phyloP scores from a whole-genome alignment of 23 red algal species.

The Gracilaria domingensis region DNA sequence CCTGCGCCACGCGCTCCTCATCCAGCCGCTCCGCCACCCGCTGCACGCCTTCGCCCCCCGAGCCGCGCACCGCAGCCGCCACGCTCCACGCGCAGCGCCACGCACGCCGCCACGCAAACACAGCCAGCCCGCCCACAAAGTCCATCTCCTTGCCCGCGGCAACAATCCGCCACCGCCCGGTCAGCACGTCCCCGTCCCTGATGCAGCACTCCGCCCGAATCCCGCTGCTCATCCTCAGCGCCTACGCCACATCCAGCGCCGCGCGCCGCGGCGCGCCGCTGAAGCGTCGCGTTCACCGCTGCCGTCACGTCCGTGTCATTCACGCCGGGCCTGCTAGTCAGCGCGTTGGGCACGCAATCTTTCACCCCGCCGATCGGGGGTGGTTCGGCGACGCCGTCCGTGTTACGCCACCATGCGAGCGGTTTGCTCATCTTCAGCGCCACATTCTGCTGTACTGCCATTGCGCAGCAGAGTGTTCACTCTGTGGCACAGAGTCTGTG shows the following conservation, averaged over 20 bases:
- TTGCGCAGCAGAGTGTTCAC: not conserved
- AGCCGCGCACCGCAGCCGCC: not conserved
- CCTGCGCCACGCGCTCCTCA: not conserved
- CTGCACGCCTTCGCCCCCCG: not conserved
- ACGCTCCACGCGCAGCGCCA: conserved; percentile 22
- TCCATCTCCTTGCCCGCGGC: not conserved
- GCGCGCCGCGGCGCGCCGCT: conserved; percentile 12
- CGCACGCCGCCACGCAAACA: conserved; percentile 14
- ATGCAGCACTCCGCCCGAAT: not conserved
- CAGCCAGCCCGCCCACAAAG: not conserved
- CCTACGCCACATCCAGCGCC: conserved; percentile 10
- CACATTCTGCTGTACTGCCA: not conserved
- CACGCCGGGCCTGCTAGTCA: not conserved
- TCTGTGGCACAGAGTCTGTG: not conserved
- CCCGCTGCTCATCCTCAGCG: not conserved
- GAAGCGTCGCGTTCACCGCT: not conserved
- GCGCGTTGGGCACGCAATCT: not conserved
- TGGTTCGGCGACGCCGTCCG: not conserved
- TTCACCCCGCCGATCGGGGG: not conserved
- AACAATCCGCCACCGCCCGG: not conserved
- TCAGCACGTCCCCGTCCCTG: not conserved
- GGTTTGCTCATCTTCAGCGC: not conserved
- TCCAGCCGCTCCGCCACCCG: not conserved
- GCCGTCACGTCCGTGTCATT: not conserved
- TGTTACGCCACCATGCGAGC: conserved; percentile 6